Base-by-base conservation (phyloP, 2,329 filamentous ascomycete species). In the Trichocomaceae sp. region DNA sequence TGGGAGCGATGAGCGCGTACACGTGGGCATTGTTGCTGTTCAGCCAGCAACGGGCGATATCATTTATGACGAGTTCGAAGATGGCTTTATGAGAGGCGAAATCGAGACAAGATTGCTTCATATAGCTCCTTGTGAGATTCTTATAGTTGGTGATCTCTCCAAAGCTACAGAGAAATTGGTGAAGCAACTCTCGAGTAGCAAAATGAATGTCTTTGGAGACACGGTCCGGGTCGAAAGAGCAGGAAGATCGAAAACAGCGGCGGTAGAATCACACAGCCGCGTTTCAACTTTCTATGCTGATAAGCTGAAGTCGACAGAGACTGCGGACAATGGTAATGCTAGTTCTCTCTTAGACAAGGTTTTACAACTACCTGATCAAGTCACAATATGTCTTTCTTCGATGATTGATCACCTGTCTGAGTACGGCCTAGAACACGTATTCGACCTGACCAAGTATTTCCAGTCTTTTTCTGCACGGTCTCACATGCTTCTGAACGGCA, bases 31-130 rank as follows among this genome's bases (percentile, higher is more conserved):
- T 56, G 79, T 99, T 20, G 93, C 93, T 23, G 93, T 99, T 4
- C 93, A 99, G 64, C 93, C 93, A 8, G 88, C 90, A 1, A 99
- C 93, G 0, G 93, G 93, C 54, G 92, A 97, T 69, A 90, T 99
- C 63, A 87, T 97, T 54, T 95, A 96, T 64, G 93, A 99, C 66
- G 85, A 86, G 57, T 99, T 99, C 63, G 90, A 97, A 63, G 93
- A 99, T 65, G 90, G 92, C 1, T 97, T 97, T 73, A 96, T 99
- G 92, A 81, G 93, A 48, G 90, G 86, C 64, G 93, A 99, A 68
- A 87, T 99, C 33, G 93, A 99, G 73, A 99, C 93, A 0, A 79
- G 93, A n/a, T 75, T 99, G 23, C 76, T 99, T 29, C 93, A 99
- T 68, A 95, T 99, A 61, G 90, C 92, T 0, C 93, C 93, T 0